Evolutionary conservation across 2,329 filamentous ascomycete genomes (phyloP).

Genomic region (Nigrospora oryzae): DNA sequence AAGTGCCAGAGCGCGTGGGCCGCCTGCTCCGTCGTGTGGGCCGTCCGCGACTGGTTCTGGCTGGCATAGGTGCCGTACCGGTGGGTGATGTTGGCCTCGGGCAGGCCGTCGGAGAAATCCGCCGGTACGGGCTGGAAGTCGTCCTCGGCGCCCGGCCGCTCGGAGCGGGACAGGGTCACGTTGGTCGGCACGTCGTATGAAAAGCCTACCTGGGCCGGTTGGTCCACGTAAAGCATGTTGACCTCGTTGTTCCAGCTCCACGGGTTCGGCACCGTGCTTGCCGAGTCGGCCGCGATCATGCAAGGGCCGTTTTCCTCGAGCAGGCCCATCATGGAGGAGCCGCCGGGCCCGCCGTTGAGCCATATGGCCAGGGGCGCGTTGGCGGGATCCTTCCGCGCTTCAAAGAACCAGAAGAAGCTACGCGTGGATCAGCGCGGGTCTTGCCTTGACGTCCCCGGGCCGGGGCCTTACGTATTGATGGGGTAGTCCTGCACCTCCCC

Average conservation of each 20-base stretch:
- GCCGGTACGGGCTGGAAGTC: constrained; percentile 8
- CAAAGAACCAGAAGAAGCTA: constrained; percentile 26
- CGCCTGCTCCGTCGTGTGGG: constrained; percentile 38
- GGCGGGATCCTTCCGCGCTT: constrained; percentile 19
- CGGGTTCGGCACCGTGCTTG: constrained; percentile 41
- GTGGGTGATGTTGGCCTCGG: constrained; percentile 25
- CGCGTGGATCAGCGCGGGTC: too few relatives aligned
- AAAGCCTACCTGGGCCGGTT: constrained; percentile 53
- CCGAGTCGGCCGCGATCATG: constrained; percentile 33
- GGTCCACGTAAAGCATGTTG: constrained; percentile 44
- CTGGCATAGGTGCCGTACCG: constrained; percentile 47
- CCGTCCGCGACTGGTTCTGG: constrained; percentile 31
- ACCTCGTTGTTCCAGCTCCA: constrained; percentile 51
- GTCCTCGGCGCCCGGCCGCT: constrained; percentile 14
- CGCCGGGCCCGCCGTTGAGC: constrained; percentile 51
- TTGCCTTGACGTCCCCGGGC: too few relatives aligned
- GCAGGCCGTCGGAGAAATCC: constrained; percentile 27
- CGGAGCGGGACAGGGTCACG: constrained; percentile 32
- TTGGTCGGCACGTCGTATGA: constrained; percentile 54
- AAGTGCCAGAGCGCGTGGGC: constrained; percentile 54
- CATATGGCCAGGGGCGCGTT: constrained; percentile 39
- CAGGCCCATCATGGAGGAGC: constrained; percentile 40
- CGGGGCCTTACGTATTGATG: constrained; percentile 33
- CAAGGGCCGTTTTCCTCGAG: constrained; percentile 35
- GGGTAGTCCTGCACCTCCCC: constrained; percentile 38